Evolutionary conservation across 805 yeast genomes (phyloP).

Genomic region (Lachancea mirantina): DNA sequence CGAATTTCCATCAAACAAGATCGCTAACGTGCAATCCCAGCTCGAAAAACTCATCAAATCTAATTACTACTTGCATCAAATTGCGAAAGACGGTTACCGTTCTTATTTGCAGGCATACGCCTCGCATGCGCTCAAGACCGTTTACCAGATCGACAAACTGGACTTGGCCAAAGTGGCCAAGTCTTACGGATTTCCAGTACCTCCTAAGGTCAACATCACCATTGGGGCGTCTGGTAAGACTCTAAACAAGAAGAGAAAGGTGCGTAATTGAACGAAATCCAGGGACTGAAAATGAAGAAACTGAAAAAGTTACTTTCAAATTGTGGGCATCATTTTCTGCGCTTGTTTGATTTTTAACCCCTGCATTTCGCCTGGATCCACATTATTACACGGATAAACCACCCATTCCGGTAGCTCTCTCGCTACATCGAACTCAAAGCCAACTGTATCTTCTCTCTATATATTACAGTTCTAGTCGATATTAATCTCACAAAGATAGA

Average conservation of each 20-base stretch:
- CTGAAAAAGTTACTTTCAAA: no score
- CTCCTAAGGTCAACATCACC: slow-evolving; percentile 94
- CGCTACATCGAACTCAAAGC: no score
- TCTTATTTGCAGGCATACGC: slow-evolving; percentile 96
- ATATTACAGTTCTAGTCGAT: no score
- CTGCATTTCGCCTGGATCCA: no score
- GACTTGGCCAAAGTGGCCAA: slow-evolving; percentile 93
- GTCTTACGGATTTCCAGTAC: slow-evolving; percentile 89
- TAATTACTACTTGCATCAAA: slow-evolving; percentile 88
- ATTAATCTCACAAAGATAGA: no score
- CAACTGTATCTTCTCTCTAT: no score
- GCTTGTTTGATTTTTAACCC: no score
- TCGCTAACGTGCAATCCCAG: slow-evolving; percentile 94
- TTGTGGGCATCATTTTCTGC: no score
- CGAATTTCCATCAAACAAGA: slow-evolving; percentile 89
- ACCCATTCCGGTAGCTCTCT: no score
- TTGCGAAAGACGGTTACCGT: slow-evolving; percentile 96
- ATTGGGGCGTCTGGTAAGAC: slow-evolving; percentile 88
- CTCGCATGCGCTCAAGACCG: slow-evolving; percentile 92
- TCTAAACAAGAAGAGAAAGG: slow-evolving; percentile 20
- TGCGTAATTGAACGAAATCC: slow-evolving; percentile 8
- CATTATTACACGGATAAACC: no score
- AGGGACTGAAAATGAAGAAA: no score
- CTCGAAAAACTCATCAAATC: slow-evolving; percentile 83
- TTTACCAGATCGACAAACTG: slow-evolving; percentile 89